Conservation (phyloP, 148 eudicot genomes). For the Chenopodium suecicum region DNA sequence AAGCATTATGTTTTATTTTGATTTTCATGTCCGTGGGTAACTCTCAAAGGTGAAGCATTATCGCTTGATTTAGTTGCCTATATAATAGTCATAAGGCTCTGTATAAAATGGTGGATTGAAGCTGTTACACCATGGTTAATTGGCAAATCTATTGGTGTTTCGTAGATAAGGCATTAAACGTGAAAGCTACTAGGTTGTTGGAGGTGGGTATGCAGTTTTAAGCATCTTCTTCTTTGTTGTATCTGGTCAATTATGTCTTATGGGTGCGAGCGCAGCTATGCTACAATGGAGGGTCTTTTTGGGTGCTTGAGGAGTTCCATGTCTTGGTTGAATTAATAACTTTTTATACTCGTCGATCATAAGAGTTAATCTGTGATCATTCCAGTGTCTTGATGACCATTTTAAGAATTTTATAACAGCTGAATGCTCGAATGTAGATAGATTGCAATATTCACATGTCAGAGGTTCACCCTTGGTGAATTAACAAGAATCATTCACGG, state of each 20-base stretch:
- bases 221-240: neutral
- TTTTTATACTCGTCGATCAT: neutral
- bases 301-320: neutral
- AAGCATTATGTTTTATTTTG: neutral
- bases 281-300: neutral
- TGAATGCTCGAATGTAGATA: neutral
- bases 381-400: neutral
- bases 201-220: neutral
- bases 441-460: neutral
- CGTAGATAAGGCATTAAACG: neutral
- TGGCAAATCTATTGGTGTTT: neutral
- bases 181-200: neutral
- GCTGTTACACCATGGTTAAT: neutral
- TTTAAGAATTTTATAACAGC: neutral
- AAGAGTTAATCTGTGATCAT: neutral
- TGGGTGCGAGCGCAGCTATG: neutral
- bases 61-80: neutral
- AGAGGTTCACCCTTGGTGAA: neutral
- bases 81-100: neutral
- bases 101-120: neutral
- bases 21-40: neutral
- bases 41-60: neutral
- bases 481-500: neutral
- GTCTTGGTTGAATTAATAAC: neutral
- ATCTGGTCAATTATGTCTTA: neutral